Evolutionary conservation across 2,329 filamentous ascomycete species (phyloP).

Genomic region (Huntiella omanensis): DNA sequence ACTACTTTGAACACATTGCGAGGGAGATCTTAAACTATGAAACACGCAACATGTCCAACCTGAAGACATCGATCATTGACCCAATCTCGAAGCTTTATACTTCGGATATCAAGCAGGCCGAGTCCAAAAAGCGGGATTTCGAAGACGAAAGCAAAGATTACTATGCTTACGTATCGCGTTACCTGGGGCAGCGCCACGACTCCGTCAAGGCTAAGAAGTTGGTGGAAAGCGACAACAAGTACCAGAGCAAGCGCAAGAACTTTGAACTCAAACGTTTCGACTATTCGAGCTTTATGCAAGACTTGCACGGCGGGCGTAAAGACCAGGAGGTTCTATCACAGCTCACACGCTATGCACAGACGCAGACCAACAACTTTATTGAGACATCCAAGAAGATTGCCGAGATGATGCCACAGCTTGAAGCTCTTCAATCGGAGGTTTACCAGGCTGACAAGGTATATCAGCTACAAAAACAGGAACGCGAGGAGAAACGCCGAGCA

Average conservation of each 20-base stretch:
- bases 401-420: constrained; percentile 67
- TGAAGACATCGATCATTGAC: constrained; percentile 89
- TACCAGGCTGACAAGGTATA: constrained; percentile 89
- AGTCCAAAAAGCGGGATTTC: constrained; percentile 91
- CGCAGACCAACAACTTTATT: constrained; percentile 70
- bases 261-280: constrained; percentile 97
- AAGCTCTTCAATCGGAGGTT: constrained; percentile 78
- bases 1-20: constrained; percentile 96
- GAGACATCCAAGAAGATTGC: constrained; percentile 74
- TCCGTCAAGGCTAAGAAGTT: constrained; percentile 96
- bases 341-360: constrained; percentile 81
- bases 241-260: constrained; percentile 78
- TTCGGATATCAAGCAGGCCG: constrained; percentile 92
- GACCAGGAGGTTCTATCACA: constrained; percentile 93
- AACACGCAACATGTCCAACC: constrained; percentile 59
- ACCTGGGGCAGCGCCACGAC: constrained; percentile 90
- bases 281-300: constrained; percentile 97
- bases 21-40: constrained; percentile 79
- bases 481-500: constrained; percentile 80
- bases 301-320: constrained; percentile 95
- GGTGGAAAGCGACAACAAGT: constrained; percentile 86
- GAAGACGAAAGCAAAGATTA: constrained; percentile 98
- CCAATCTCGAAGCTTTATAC: constrained; percentile 83
- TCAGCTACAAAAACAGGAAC: constrained; percentile 81
- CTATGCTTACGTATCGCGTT: constrained; percentile 85